Base-by-base conservation (phyloP, 2,329 filamentous ascomycete genomes). In the Elsinoe fawcettii region DNA sequence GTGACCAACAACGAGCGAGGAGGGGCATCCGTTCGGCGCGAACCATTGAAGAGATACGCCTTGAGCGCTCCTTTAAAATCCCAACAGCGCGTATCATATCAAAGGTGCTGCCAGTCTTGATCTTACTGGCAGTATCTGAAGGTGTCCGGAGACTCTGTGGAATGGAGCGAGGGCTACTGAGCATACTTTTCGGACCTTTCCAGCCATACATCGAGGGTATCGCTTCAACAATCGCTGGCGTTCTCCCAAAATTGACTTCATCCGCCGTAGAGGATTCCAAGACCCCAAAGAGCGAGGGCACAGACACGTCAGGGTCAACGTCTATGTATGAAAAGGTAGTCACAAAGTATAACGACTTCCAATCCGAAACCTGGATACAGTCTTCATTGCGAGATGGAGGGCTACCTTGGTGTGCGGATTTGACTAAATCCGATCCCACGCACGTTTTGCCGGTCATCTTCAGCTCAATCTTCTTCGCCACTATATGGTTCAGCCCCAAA, bases 81-180 rank as follows among this genome's bases (percentile, higher is more conserved):
- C 54, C 54, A 5, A 56, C 54, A 25, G 39, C 18, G 12, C 54
- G 39, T 8, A 4, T 18, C n/a, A 4, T 39, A 11, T 56, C 54
- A 14, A 46, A 47, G 22, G 27, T 56, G 4, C 18, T 56, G n/a
- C 54, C 54, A 9, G 25, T 56, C 22, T 41, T 56, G 18, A 56
- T 56, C 18, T 23, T 56, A 2, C 27, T 56, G 6, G 20, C 54
- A 7, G 54, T 56, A 4, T 47, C 54, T 16, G 54, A 56, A 37
- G 54, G 54, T n/a, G 41, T 56, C 5, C 54, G 54, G 25, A 47
- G 54, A 27, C 41, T 56, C 7, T 56, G 54, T 14, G 54, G 54
- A 6, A 37, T 36, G 25, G 18, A 56, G 4, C 25, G 30, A 14
- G 54, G 54, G 11, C 23, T 56, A n/a, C 41, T 56, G n/a, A 47